Conservation (phyloP, 495 filamentous ascomycete species). For the Tuber microsphaerosporum region DNA sequence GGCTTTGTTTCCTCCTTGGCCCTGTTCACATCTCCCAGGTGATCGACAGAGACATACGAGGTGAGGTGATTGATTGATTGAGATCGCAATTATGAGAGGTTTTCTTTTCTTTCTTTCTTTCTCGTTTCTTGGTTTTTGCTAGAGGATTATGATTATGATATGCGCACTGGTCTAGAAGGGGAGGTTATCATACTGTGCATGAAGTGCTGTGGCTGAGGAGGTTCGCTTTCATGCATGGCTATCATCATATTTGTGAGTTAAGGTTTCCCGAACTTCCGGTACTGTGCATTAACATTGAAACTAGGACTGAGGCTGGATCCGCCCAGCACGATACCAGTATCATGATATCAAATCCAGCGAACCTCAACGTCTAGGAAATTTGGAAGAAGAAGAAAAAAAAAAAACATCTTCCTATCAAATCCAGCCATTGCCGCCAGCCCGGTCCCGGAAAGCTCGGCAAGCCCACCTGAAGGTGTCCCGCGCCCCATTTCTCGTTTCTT, state of each 20-base stretch:
- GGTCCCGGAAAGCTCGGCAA: background rate
- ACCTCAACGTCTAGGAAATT: background rate
- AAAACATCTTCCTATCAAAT: background rate
- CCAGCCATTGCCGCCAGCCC: background rate
- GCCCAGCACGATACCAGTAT: too few relatives aligned
- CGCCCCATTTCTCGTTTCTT: too few relatives aligned
- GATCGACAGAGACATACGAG: background rate
- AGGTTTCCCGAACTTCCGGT: too few relatives aligned
- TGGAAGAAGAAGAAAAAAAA: background rate
- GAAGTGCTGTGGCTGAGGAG: background rate
- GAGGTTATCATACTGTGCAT: too few relatives aligned
- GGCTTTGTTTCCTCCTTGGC: too few relatives aligned
- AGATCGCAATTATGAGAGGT: background rate
- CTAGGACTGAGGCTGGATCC: too few relatives aligned
- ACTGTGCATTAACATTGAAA: too few relatives aligned
- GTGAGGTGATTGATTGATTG: background rate
- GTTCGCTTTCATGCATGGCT: background rate
- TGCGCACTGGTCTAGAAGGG: too few relatives aligned
- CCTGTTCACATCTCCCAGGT: background rate
- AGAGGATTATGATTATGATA: too few relatives aligned
- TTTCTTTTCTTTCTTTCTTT: background rate
- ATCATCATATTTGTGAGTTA: too few relatives aligned
- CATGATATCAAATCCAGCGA: background rate
- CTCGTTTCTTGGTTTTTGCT: background rate
- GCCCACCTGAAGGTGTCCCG: background rate